Base-by-base conservation (phyloP, 805 yeast genomes). In the Candida taoyuanica region DNA sequence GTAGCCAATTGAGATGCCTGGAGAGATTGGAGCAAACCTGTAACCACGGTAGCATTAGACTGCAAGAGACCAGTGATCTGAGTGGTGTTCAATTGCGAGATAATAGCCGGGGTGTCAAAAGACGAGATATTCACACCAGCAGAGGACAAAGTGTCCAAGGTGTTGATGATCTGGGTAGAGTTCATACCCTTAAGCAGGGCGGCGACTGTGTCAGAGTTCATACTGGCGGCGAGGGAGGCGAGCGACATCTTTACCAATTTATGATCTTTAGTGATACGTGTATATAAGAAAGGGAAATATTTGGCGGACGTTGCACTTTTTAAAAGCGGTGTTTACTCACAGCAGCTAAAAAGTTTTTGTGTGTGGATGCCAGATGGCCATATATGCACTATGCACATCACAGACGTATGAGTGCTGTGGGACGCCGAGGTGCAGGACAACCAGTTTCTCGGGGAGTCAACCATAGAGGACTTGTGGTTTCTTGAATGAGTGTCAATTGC, bases 31-130 rank as follows among this genome's bases (percentile, higher is more conserved):
- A 54, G 34, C 23, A 54, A 33, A 5, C 40, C 44, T 16, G 38
- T 25, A 17, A 54, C 53, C 17, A 37, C 38, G 6, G 53, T 29
- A 17, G 58, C 44, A 34, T 53, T 42, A 17, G 58, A 35, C 14
- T 36, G 27, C 29, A 54, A 33, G 5, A 54, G 31, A 34, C 59
- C 59, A 26, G 48, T 44, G 26, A 53, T 29, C 42, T 54, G 59
- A 4, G 59, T 50, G 24, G 42, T 31, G 33, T 53, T 54, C 36
- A 54, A 32, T 14, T 39, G 34, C 4, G 52, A 20, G 17, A 54
- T 39, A 23, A 54, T 45, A 49, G 93, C 85, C 65, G 85, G 76
- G 29, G 82, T 84, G 55, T 71, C 83, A 2, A 70, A 85, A 39
- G 81, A 70, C 29, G 71, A 71, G 59, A 84, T 78, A 49, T 74